Evolutionary conservation across 2,329 filamentous ascomycete species (phyloP).

Genomic region (Xylaria sp.): DNA sequence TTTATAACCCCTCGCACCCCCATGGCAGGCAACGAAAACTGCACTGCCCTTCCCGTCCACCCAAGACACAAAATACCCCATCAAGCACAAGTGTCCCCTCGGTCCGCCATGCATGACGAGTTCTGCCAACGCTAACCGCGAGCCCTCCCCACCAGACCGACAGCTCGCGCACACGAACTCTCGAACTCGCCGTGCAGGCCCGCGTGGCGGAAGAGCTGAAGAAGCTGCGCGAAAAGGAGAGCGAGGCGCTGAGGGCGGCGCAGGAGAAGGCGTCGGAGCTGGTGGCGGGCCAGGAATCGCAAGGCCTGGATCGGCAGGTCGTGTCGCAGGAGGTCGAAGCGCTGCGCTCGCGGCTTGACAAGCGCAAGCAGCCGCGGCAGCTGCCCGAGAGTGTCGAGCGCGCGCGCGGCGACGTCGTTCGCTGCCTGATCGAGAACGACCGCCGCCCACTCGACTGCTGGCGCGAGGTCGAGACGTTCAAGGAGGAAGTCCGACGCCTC

Average conservation of each 20-base stretch:
- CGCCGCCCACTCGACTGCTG: conserved; percentile 90
- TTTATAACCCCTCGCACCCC: background rate
- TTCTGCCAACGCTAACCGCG: too few relatives aligned
- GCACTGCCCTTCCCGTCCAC: too few relatives aligned
- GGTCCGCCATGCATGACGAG: too few relatives aligned
- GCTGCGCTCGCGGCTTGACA: conserved; percentile 62
- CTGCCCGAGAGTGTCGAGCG: conserved; percentile 72
- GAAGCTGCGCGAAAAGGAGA: conserved; percentile 72
- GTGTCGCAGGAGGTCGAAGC: conserved; percentile 63
- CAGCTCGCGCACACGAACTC: conserved; percentile 76
- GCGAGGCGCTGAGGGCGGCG: conserved; percentile 68
- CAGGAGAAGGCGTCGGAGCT: conserved; percentile 56
- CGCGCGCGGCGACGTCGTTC: conserved; percentile 75
- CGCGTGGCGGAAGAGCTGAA: conserved; percentile 86
- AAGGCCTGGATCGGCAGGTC: conserved; percentile 44
- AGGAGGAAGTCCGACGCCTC: conserved; percentile 81
- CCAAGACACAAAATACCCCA: background rate
- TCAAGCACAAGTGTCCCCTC: conserved; percentile 7
- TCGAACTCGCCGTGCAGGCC: conserved; percentile 86
- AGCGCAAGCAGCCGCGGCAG: conserved; percentile 66
- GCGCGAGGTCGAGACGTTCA: conserved; percentile 89
- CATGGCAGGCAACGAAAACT: too few relatives aligned
- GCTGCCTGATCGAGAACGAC: conserved; percentile 83
- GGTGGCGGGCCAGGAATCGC: conserved; percentile 38
- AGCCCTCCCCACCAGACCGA: conserved; percentile 67